phyloP scores from a whole-genome alignment of 1,284 basidiomycete species.

The Marasmius fiardii region DNA sequence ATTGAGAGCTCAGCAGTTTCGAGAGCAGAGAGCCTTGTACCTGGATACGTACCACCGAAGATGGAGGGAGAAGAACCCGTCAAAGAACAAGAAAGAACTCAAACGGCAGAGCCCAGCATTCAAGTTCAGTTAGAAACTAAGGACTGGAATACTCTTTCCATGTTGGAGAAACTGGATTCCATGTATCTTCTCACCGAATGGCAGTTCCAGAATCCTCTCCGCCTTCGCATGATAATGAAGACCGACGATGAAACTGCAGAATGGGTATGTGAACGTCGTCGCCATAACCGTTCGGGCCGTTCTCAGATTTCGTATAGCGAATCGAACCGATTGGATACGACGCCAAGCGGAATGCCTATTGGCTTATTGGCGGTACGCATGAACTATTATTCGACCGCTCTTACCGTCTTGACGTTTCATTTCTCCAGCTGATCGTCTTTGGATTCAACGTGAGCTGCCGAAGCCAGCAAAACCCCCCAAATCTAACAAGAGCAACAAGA shows the following conservation, averaged over 20 bases:
- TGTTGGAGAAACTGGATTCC: slow-evolving; percentile 75
- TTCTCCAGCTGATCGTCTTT: slow-evolving; percentile 69
- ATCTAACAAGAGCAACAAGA: slow-evolving; percentile 35
- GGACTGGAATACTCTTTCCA: slow-evolving; percentile 68
- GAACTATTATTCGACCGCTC: slow-evolving; percentile 8
- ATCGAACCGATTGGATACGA: slow-evolving; percentile 89
- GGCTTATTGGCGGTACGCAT: slow-evolving; percentile 75
- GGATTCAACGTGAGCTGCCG: slow-evolving; percentile 76
- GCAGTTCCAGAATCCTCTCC: slow-evolving; percentile 74
- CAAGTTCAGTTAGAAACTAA: slow-evolving; percentile 34
- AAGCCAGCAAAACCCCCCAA: slow-evolving; percentile 37
- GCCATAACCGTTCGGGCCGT: not conserved
- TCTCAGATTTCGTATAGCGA: slow-evolving; percentile 44
- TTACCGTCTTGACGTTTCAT: slow-evolving; percentile 4
- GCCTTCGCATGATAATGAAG: slow-evolving; percentile 69
- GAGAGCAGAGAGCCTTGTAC: not conserved
- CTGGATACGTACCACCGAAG: slow-evolving; percentile 6
- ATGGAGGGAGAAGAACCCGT: slow-evolving; percentile 3
- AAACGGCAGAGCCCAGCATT: slow-evolving; percentile 2
- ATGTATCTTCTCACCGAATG: slow-evolving; percentile 72
- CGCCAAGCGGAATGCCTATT: slow-evolving; percentile 78
- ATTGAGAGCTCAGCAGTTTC: not conserved
- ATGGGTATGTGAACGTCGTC: slow-evolving; percentile 53
- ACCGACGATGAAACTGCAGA: slow-evolving; percentile 69
- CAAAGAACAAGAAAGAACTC: not conserved